Base-by-base conservation (phyloP, 2,329 filamentous ascomycete species). In the Arthroderma sp. region DNA sequence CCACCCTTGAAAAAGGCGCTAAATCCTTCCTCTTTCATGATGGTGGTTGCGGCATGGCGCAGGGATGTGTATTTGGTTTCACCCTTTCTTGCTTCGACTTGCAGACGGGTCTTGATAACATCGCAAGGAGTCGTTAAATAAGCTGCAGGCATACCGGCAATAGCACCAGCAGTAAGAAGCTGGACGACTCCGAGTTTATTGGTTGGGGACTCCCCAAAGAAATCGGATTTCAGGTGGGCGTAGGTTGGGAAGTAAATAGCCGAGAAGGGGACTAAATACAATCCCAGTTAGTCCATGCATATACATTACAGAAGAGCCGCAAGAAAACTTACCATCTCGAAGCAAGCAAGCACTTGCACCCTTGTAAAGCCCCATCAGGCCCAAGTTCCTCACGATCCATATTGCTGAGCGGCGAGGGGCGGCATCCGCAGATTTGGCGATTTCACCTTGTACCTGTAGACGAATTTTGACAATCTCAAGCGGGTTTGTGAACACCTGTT, bases 381-480 rank as follows among this genome's bases (percentile, higher is more conserved):
- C 91, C 50, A 98, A 72, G 67, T 98, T 95, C 62, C 81, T 81
- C 49, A 96, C 83, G 55, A 98, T 96, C 91, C 91, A 98, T 72
- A 96, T 84, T 47, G 91, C 91, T 7, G 88, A 94, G 53, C 91
- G 83, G 65, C 83, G 88, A 43, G 85, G 85, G 10, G 83, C 77
- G 47, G 81, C 82, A 52, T 91, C 83, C 28, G 85, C 79, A 40
- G 74, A 83, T 71, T 95, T 96, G 52, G 86, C 82, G 36, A 95
- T 80, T 67, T 98, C 91, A 48, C 91, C 91, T 70, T 98, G 91
- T 27, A 98, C 84, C 66, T 98, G 91, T 43, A 98, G 79, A 53
- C 91, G 84, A 61, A 98, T 98, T 74, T 98, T 98, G 71, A 98
- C 91, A 60, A 98, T 98, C 65, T 98, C 91, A 11, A 98, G 79